These are phyloP conservation scores for Suhomyces chickasaworum DNA, from an alignment of 1,139 yeast species.

Conservation along the genomic window DNA sequence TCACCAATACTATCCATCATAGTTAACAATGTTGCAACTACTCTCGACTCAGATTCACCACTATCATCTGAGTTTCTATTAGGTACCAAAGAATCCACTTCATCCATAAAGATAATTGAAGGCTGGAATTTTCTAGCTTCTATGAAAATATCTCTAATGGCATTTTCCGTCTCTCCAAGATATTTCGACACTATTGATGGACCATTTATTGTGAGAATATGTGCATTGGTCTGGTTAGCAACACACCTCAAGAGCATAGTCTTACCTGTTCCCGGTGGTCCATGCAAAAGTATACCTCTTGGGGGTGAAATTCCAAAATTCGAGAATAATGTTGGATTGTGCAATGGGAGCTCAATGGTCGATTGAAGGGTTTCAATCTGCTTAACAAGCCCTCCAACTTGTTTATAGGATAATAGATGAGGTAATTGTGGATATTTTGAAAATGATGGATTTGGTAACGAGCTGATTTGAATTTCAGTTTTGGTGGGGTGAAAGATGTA, in stretches of 20 bases:
- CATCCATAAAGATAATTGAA: constrained; percentile 83
- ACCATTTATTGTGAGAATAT: constrained; percentile 81
- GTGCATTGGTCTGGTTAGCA: constrained; percentile 73
- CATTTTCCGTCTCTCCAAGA: constrained; percentile 89
- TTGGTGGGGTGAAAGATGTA: constrained; percentile 45
- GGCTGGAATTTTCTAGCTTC: constrained; percentile 90
- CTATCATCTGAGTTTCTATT: constrained; percentile 78
- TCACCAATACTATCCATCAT: constrained; percentile 89
- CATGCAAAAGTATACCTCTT: constrained; percentile 85
- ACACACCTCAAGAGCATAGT: constrained; percentile 85
- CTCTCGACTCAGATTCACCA: constrained; percentile 86
- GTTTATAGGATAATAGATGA: constrained; percentile 42
- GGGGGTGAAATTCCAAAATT: constrained; percentile 92
- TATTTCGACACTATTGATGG: constrained; percentile 92
- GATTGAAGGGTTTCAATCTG: constrained; percentile 65
- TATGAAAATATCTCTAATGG: constrained; percentile 74
- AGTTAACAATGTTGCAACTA: constrained; percentile 84
- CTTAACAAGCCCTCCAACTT: constrained; percentile 76
- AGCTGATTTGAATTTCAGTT: constrained; percentile 26
- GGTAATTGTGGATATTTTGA: constrained; percentile 46
- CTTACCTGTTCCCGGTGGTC: constrained; percentile 98
- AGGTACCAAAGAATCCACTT: constrained; percentile 89
- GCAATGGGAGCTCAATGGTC: constrained; percentile 78
- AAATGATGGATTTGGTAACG: constrained; percentile 18
- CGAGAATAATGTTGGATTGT: constrained; percentile 72